Evolutionary conservation across 768 basidiomycete genomes (phyloP), one percentile per base, ranked within the genome.

Genomic region (Hygrocybe punicea): DNA sequence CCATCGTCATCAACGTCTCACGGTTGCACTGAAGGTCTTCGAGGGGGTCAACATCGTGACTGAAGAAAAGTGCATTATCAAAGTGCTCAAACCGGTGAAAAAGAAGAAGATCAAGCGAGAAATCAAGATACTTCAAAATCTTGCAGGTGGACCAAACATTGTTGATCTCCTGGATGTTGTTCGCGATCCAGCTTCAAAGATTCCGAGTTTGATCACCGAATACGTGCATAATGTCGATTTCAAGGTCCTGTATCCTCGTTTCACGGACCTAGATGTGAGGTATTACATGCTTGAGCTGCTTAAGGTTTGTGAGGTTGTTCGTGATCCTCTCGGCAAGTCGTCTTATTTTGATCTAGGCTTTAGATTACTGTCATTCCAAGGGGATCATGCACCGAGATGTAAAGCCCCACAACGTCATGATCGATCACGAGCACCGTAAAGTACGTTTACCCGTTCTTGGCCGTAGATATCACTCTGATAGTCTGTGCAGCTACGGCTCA

Each of bases 71-170:
- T 95, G 93, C 71, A 96, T 96, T 73, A 94, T 98, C 78, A 98
- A 98, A 73, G 96, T 98, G 33, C 81, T 98, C 63, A 98, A 98
- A 73, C 96, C 96, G 0, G 95, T 98, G 39, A 98, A 98, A 83
- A 98, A 98, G 85, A 98, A 98, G 84, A 98, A 98, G 78, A 98
- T 98, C 75, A 98, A 98, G 77, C 83, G 96, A 61, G 96, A 98
- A 76, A 97, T 98, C 72, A 98, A 98, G 80, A 96, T 98, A 66
- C 76, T 98, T 23, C 93, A 95, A 74, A 97, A 98, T 70, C 81
- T 98, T 29, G 92, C 94, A 0, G 95, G 96, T 23, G 96, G 96
- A 6, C 94, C 94, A 3, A 98, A 98, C 72, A 81, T 98, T 61
- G 91, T 98, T 49, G 88, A 88, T 6, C 80, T 98, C 51, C 79